Base-by-base conservation (phyloP, 1,284 basidiomycete genomes). In the Bjerkandera adusta region DNA sequence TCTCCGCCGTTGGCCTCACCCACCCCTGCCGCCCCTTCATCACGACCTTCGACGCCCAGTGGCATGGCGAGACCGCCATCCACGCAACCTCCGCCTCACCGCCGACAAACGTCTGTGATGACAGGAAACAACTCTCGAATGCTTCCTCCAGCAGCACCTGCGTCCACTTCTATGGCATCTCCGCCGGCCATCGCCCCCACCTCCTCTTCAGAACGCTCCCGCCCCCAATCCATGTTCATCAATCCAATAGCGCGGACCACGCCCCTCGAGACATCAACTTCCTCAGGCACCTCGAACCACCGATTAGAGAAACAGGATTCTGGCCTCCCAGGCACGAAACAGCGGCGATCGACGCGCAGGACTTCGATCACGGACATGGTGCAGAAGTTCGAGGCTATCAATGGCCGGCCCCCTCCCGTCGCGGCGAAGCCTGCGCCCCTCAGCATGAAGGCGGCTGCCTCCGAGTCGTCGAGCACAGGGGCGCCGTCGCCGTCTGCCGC, bases 351-450 rank as follows among this genome's bases (percentile, higher is more conserved):
- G 11, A 56, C 58, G 6, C 74, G 88, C 16, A 72, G 88, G 37
- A 85, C 81, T 13, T 91, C 89, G 0, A 91, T 90, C 51, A 80
- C 87, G 37, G 81, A 90, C 57, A 88, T 90, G 76, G 89, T 91
- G 16, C 84, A 86, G 53, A 75, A 71, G 35, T 91, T 82, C 60
- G 88, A 91, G 63, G 77, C 79, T 7, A 82, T 88, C 48, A 75
- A 69, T 32, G 68, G 65, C 8, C 52, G 45, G 53, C 45, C 57
- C 36, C 57, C 64, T 8, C 65, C 67, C 16, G 50, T 67, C 24
- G 55, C 59, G 16, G 36, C 61, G 3, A 77, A 72, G 53, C 64
- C 72, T 4, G 48, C 59, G n/a, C 57, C 51, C 10, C 55, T 66
- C 12, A 50, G 45, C 24, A 33, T 58, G n/a, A 57, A 58, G 47